Base-by-base conservation (phyloP, 257 asterid genomes). In the Plantago major region DNA sequence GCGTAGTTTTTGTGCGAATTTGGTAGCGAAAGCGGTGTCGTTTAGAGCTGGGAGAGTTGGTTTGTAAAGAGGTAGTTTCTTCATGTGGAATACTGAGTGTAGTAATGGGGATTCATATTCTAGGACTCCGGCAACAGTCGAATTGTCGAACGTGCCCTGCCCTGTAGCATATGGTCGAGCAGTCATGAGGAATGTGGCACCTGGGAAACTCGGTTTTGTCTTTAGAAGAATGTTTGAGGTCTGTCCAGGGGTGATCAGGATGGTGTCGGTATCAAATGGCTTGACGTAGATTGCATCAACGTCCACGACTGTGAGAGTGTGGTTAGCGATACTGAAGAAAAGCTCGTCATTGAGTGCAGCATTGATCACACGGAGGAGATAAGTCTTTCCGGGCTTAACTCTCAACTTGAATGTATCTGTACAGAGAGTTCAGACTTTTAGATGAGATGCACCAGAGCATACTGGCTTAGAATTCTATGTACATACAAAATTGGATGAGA, bases 261-360 rank as follows among this genome's bases (percentile, higher is more conserved):
- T 58, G 3, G 80, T 82, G 37, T 73, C 65, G 0, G 82, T 73
- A 2, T 74, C 68, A 12, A 85, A 82, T 0, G 86, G 84, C 63
- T 80, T 82, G 3, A 81, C 79, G 15, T 82, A 82, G 42, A 78
- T 43, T 11, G 88, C 90, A 11, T 80, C 88, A 0, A 74, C 77
- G 9, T 82, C 88, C 0, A 82, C 83, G 0, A 79, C 67, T 18
- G 54, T 77, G 17, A 84, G 78, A 8, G 77, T 69, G 61, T 82
- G 89, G 59, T 80, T 78, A 0, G 93, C 89, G 1, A 84, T 72
- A 61, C 84, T 78, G 55, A 79, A 82, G 75, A 82, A 79, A 33
- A 85, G 78, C 57, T 76, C 85, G 13, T 82, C 87, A 46, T 85
- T 82, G 1, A 85, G 84, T 52, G 86, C 90, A 19, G 86, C 88